These are phyloP conservation scores for Brachypodium distachyon DNA, from an alignment of 202 grass and related monocot species.

Conservation along the genomic window DNA sequence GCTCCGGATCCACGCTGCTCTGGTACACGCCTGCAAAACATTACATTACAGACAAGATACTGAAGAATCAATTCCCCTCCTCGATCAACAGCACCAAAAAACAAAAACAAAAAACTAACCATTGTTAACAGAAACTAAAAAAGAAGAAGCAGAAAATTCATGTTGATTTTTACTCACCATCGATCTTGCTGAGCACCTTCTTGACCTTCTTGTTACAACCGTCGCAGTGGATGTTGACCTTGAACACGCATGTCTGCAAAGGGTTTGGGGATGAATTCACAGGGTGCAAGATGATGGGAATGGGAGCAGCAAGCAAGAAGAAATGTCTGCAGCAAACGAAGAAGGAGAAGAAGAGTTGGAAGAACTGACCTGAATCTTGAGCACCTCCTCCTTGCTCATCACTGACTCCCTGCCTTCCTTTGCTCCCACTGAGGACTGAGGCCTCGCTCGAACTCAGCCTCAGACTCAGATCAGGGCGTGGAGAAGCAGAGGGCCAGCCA, in stretches of 20 bases:
- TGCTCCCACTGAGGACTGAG: neutral
- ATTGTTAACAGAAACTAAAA: neutral
- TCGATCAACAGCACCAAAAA: no score
- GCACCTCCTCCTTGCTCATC: slow-evolving; percentile 71
- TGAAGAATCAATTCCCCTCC: no score
- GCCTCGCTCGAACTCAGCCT: no score
- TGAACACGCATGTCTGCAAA: slow-evolving; percentile 59
- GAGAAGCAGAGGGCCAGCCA: slow-evolving; percentile 13
- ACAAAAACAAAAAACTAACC: neutral
- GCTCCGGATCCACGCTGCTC: slow-evolving; percentile 42
- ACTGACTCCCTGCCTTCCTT: slow-evolving; percentile 9
- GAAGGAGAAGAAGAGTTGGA: neutral
- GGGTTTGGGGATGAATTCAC: neutral
- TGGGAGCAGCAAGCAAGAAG: neutral
- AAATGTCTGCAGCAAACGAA: neutral
- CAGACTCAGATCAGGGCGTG: slow-evolving; percentile 46
- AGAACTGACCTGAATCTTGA: slow-evolving; percentile 59
- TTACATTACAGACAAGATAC: no score
- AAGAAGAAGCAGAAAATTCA: neutral
- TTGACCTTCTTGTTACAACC: slow-evolving; percentile 87
- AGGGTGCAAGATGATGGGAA: no score
- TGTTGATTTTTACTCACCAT: slow-evolving; percentile 37
- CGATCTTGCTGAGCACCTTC: slow-evolving; percentile 80
- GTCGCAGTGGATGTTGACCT: slow-evolving; percentile 80
- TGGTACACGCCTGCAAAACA: slow-evolving; percentile 56